Evolutionary conservation across 2,329 filamentous ascomycete genomes (phyloP).

Genomic region (Aspergillus melleus): DNA sequence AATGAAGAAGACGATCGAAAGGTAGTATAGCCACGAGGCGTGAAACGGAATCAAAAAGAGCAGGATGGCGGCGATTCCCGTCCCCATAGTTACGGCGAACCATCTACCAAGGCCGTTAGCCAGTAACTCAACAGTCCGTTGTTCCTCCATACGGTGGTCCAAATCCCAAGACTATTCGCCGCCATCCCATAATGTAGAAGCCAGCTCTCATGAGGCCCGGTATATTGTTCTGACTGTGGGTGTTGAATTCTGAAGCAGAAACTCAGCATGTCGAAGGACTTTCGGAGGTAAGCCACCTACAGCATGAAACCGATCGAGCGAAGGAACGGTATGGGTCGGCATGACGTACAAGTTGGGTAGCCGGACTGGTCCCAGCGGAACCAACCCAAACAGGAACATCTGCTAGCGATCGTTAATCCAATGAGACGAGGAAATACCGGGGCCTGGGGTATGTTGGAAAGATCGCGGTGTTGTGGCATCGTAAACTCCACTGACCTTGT

Average conservation of each 20-base stretch:
- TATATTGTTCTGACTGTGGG: background rate
- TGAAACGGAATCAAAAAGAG: conserved; percentile 36
- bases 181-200: background rate
- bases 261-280: background rate
- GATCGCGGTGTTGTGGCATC: no score
- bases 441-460: background rate
- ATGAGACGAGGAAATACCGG: background rate
- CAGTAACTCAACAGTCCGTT: background rate
- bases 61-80: conserved; percentile 38
- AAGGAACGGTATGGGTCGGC: background rate
- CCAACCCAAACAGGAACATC: background rate
- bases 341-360: background rate
- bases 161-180: background rate
- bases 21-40: conserved; percentile 35
- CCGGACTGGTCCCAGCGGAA: background rate
- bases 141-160: background rate
- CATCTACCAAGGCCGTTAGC: conserved; percentile 22
- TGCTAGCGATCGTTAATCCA: background rate
- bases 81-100: conserved; percentile 40
- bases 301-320: background rate
- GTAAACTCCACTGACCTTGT: background rate
- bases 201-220: background rate
- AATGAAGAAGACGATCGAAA: conserved; percentile 31
- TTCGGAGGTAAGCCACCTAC: background rate
- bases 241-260: background rate